These are phyloP conservation scores for Xylaria grammica DNA, from an alignment of 495 filamentous ascomycete genomes.

Conservation along the genomic window DNA sequence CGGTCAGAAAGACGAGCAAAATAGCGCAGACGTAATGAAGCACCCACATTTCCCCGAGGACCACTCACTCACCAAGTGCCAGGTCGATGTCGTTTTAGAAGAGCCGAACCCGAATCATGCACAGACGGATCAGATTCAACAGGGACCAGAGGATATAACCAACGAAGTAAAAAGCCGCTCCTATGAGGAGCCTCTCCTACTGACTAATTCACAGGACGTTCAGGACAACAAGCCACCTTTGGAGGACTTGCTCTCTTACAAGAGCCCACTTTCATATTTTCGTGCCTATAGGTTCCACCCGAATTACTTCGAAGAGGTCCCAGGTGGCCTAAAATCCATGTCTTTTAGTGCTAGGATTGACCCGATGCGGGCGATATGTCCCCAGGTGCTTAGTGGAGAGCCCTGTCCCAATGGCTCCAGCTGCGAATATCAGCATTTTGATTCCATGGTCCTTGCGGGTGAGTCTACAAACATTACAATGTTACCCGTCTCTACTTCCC, in stretches of 20 bases:
- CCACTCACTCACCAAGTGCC: slow-evolving; percentile 9
- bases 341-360: slow-evolving; percentile 92
- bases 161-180: slow-evolving; percentile 39
- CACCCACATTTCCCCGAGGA: slow-evolving; percentile 5
- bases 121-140: slow-evolving; percentile 5
- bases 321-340: slow-evolving; percentile 82
- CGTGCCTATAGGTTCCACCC: slow-evolving; percentile 90
- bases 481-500: background rate
- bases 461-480: slow-evolving; percentile 51
- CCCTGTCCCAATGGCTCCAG: slow-evolving; percentile 76
- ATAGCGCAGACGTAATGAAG: slow-evolving; percentile 4
- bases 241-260: slow-evolving; percentile 67
- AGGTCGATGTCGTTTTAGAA: slow-evolving; percentile 21
- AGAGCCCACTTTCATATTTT: slow-evolving; percentile 81
- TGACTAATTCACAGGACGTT: slow-evolving; percentile 35
- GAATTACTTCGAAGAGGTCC: slow-evolving; percentile 67
- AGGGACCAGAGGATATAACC: slow-evolving; percentile 20
- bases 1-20: background rate
- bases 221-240: slow-evolving; percentile 22
- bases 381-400: slow-evolving; percentile 71
- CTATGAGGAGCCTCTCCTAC: slow-evolving; percentile 37
- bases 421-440: slow-evolving; percentile 78
- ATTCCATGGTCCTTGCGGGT: slow-evolving; percentile 78
- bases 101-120: slow-evolving; percentile 20
- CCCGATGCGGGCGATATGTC: slow-evolving; percentile 72